These are phyloP conservation scores for Dujonia santamariae DNA, from an alignment of 1,139 yeast genomes.

Conservation along the genomic window DNA sequence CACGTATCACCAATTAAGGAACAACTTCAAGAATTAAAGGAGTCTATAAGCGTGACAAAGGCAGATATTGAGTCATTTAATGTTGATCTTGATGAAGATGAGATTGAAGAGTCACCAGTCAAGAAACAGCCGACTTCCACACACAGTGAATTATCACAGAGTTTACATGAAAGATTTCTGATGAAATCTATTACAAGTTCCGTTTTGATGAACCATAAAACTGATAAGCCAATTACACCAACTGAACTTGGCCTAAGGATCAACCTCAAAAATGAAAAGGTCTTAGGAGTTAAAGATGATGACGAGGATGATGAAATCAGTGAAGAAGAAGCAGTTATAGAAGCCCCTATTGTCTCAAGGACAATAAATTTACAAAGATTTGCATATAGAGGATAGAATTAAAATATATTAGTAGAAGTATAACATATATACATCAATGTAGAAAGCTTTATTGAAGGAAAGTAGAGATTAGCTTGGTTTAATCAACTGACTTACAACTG, in stretches of 20 bases:
- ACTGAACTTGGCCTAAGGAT: neutral
- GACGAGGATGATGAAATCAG: slow-evolving; percentile 12
- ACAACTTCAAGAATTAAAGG: neutral
- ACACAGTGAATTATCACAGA: neutral
- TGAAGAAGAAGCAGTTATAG: slow-evolving; percentile 11
- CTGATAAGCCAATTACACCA: neutral
- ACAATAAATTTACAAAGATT: slow-evolving; percentile 13
- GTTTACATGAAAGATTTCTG: slow-evolving; percentile 25
- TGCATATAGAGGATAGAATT: slow-evolving; percentile 18
- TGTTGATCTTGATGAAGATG: slow-evolving; percentile 23
- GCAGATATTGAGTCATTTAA: neutral
- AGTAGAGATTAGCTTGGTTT: no score
- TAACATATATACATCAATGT: neutral
- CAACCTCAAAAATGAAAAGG: neutral
- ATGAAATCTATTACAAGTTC: slow-evolving; percentile 6
- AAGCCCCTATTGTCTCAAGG: neutral
- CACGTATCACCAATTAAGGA: neutral
- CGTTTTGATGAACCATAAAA: neutral
- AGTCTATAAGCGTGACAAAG: slow-evolving; percentile 1
- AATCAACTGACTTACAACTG: no score
- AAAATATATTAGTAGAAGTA: neutral
- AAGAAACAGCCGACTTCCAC: slow-evolving; percentile 13
- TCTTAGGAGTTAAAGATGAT: slow-evolving; percentile 1
- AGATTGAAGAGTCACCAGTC: slow-evolving; percentile 44
- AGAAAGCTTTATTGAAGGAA: neutral